A percentile compares a stretch with the other conserved stretches of the same genome.
These are phyloP conservation scores for Talaromyces sp. DNA, from an alignment of 2,329 filamentous ascomycete genomes.

Conservation along the genomic window DNA sequence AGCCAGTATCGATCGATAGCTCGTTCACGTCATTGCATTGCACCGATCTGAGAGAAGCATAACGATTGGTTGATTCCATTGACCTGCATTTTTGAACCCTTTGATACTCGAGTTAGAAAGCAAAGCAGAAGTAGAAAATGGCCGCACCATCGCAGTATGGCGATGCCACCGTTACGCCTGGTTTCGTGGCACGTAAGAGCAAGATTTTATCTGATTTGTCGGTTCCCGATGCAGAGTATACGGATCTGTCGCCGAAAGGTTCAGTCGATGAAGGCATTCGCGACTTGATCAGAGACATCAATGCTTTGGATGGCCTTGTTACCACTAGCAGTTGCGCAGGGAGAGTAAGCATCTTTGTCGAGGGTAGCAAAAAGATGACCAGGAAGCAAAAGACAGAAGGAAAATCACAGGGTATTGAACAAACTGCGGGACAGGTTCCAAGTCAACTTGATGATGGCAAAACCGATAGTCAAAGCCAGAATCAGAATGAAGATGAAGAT, in stretches of 20 bases:
- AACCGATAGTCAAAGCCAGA: slow-evolving; percentile 3
- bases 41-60: neutral
- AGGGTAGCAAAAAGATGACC: slow-evolving; percentile 58
- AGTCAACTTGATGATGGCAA: neutral
- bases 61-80: neutral
- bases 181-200: slow-evolving; percentile 62
- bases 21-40: slow-evolving; percentile 1
- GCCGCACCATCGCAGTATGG: neutral
- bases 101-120: neutral
- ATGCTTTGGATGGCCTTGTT: slow-evolving; percentile 68
- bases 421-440: neutral
- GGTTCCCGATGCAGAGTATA: slow-evolving; percentile 67
- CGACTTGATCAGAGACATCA: slow-evolving; percentile 74
- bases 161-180: slow-evolving; percentile 20
- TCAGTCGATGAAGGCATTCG: slow-evolving; percentile 76
- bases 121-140: slow-evolving; percentile 5
- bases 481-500: slow-evolving; percentile 20
- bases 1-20: neutral
- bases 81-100: neutral
- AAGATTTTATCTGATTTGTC: slow-evolving; percentile 69
- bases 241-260: slow-evolving; percentile 84
- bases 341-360: slow-evolving; percentile 80
- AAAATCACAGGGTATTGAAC: neutral
- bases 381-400: neutral
- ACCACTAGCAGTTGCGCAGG: slow-evolving; percentile 94